Base-by-base conservation (phyloP, 495 filamentous ascomycete species). In the Penicillium bovifimosum region DNA sequence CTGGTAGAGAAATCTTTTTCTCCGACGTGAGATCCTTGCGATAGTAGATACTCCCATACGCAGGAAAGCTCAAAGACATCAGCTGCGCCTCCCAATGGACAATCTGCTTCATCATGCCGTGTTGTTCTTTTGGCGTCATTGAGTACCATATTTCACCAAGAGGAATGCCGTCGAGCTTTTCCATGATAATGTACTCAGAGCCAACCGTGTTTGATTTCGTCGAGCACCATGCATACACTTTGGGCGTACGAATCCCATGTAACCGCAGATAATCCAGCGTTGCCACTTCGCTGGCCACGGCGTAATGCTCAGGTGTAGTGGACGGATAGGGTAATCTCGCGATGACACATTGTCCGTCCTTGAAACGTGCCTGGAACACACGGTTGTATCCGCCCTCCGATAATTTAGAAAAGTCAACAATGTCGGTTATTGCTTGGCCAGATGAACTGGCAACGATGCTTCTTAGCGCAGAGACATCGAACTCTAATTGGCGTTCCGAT, bases 331-430 rank as follows among this genome's bases (percentile, higher is more conserved):
- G 54, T 29, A 57, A 33, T 13, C 56, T 44, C 1, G 62, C 66
- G 32, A 71, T 54, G 16, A 68, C 36, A 36, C 52, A 50, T 9
- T 53, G 48, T n/a, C 59, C 58, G 46, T 68, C 47, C 16, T 45
- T 24, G 51, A 69, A 59, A 10, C 59, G 56, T 16, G 65, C 41
- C 14, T 52, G 14, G 26, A 68, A 69, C 14, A 33, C 58, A 8
- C 64, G 53, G 29, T 69, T 71, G 51, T 65, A 66, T 5, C 64
- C 68, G 9, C 66, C 66, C 46, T 69, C 66, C 8, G 62, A 61
- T 41, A 71, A 60, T 43, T 69, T 71, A 10, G 50, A 24, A 50
- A 71, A 57, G 2, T 35, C 20, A 36, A 36, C 34, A 11, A 69
- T 41, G 47, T 63, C 56, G 10, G 50, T 20, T 50, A 41, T 34